These are phyloP conservation scores for Colletotrichum higginsianum DNA, from an alignment of 2,329 filamentous ascomycete genomes.

Conservation along the genomic window DNA sequence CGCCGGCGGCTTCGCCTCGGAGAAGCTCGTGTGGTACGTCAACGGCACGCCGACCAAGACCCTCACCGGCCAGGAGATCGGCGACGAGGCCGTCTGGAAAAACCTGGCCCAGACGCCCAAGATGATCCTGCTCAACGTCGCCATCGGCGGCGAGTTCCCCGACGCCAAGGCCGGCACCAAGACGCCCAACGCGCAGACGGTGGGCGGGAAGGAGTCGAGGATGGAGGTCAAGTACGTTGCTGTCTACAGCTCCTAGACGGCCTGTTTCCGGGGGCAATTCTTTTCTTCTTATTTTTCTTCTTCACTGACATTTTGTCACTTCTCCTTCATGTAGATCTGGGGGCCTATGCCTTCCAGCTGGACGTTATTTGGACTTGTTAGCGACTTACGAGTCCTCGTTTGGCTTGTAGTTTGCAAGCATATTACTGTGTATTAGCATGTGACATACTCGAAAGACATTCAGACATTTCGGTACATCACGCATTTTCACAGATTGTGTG, in stretches of 20 bases:
- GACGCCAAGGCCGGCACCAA: constrained; percentile 50
- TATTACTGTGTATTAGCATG: not conserved
- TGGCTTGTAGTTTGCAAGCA: not conserved
- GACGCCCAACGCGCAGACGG: constrained; percentile 53
- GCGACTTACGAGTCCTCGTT: not conserved
- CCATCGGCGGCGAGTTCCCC: constrained; percentile 57
- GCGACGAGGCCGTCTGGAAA: constrained; percentile 49
- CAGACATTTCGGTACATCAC: not conserved
- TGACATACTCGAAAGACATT: not conserved
- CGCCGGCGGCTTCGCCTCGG: constrained; percentile 45
- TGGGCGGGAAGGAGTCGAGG: constrained; percentile 49
- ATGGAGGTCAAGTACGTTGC: constrained; percentile 59
- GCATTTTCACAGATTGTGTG: not conserved
- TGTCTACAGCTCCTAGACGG: constrained; percentile 47
- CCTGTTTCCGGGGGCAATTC: no score
- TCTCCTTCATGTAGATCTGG: not conserved
- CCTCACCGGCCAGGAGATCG: constrained; percentile 48
- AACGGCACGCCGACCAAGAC: constrained; percentile 50
- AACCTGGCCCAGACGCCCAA: constrained; percentile 49
- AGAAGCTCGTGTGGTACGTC: constrained; percentile 55
- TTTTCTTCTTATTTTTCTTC: no score
- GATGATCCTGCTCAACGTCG: constrained; percentile 58
- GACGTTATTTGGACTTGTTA: not conserved
- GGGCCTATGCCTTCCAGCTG: not conserved
- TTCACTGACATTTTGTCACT: not conserved